A percentile compares a stretch with the other conserved stretches of the same genome.
Evolutionary conservation across 2,329 filamentous ascomycete genomes (phyloP).

Genomic region (Orbilia quercus): DNA sequence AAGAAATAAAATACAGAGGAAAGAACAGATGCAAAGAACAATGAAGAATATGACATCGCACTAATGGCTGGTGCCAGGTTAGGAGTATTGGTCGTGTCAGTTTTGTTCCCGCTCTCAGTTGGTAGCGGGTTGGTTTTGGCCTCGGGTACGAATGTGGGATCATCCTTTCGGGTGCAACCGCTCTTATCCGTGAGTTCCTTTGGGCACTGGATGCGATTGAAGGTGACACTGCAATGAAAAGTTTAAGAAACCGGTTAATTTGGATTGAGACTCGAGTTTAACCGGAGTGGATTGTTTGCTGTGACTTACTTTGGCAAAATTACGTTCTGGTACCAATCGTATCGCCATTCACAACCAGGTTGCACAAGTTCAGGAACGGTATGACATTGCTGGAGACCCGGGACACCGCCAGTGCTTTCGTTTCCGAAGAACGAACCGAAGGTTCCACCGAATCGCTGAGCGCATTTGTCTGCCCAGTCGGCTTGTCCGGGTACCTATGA

Average conservation of each 20-base stretch:
- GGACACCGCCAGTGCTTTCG: background rate
- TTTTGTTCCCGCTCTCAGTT: too few relatives aligned
- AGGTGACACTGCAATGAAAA: background rate
- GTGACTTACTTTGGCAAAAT: constrained; percentile 2
- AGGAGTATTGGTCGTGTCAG: background rate
- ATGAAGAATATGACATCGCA: background rate
- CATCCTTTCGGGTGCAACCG: background rate
- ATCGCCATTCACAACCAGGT: constrained; percentile 1
- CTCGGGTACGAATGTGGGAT: background rate
- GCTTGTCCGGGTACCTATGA: constrained; percentile 15
- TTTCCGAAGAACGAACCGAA: constrained; percentile 2
- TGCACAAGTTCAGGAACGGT: background rate
- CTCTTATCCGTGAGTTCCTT: background rate
- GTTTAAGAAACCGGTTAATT: background rate
- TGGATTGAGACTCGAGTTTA: background rate
- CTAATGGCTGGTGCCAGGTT: background rate
- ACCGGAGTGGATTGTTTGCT: background rate
- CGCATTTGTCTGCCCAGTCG: constrained; percentile 3
- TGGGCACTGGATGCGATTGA: constrained; percentile 1
- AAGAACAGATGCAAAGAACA: too few relatives aligned
- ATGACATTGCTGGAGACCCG: background rate
- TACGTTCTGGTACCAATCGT: constrained; percentile 7
- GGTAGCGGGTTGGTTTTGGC: background rate
- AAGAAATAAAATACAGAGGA: background rate
- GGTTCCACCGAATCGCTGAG: constrained; percentile 3